Percentiles rank a stretch among this genome's conserved stretches.
Evolutionary conservation across 352 stramenopile species (phyloP).

Genomic region (Pythium dissotocum): DNA sequence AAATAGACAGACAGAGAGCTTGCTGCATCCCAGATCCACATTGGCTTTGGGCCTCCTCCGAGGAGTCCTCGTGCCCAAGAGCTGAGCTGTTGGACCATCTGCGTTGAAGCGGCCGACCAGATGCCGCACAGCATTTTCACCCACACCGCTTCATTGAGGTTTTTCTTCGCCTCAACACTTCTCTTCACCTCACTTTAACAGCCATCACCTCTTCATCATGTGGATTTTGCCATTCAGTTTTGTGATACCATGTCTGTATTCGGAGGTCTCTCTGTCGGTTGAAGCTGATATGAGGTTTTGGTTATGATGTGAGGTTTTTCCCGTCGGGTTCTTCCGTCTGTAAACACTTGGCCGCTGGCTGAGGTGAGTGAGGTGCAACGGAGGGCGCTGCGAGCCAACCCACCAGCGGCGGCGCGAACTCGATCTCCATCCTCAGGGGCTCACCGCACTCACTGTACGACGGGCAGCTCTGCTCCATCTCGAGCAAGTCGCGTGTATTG

Average conservation of each 20-base stretch:
- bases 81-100: constrained; percentile 9
- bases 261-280: constrained; percentile 9
- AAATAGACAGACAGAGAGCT: background rate
- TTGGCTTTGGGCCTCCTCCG: background rate
- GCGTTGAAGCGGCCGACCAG: constrained; percentile 17
- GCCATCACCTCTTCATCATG: too few species aligned
- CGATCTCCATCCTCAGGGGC: background rate
- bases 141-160: constrained; percentile 8
- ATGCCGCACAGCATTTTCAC: background rate
- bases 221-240: background rate
- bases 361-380: background rate
- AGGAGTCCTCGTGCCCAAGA: background rate
- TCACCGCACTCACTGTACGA: background rate
- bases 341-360: background rate
- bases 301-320: constrained; percentile 22
- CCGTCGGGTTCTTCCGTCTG: background rate
- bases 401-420: background rate
- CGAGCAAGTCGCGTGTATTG: too few species aligned
- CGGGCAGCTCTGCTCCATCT: background rate
- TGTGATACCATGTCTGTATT: constrained; percentile 21
- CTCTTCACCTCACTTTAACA: constrained; percentile 13
- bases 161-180: constrained; percentile 18
- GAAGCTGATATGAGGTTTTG: constrained; percentile 29
- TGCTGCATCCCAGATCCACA: constrained; percentile 1
- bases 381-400: constrained; percentile 8